These are phyloP conservation scores for Lanmaoa rubissima DNA, from an alignment of 768 basidiomycete genomes.

Conservation along the genomic window DNA sequence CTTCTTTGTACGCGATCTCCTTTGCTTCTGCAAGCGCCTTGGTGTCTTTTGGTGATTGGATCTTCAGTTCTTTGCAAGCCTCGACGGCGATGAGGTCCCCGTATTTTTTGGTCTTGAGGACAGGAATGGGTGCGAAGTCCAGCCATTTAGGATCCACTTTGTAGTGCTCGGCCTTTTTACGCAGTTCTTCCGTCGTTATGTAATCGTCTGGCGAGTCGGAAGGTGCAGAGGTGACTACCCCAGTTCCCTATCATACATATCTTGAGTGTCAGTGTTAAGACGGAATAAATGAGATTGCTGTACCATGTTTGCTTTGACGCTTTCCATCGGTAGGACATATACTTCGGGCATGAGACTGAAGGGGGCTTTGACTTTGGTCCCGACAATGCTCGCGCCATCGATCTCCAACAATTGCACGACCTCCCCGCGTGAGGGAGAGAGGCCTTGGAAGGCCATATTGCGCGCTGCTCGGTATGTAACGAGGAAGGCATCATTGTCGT, in stretches of 20 bases:
- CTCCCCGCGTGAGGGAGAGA: slow-evolving; percentile 68
- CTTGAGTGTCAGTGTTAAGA: slow-evolving; percentile 1
- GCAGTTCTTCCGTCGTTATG: slow-evolving; percentile 83
- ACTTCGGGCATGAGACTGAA: slow-evolving; percentile 80
- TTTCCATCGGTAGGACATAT: slow-evolving; percentile 98
- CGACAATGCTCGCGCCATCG: slow-evolving; percentile 76
- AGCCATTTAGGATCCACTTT: slow-evolving; percentile 91
- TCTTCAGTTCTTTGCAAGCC: slow-evolving; percentile 85
- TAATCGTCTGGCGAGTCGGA: slow-evolving; percentile 99
- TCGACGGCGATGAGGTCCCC: slow-evolving; percentile 87
- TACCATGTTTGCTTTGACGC: slow-evolving; percentile 91
- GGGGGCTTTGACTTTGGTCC: slow-evolving; percentile 88
- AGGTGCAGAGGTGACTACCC: slow-evolving; percentile 96
- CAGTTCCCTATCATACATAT: slow-evolving; percentile 68
- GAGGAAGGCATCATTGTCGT: slow-evolving; percentile 84
- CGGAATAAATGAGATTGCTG: slow-evolving; percentile 5
- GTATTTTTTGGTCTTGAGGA: slow-evolving; percentile 87
- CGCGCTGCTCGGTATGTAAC: slow-evolving; percentile 87
- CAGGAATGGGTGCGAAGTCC: slow-evolving; percentile 79
- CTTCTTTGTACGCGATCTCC: slow-evolving; percentile 97
- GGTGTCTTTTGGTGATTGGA: slow-evolving; percentile 90
- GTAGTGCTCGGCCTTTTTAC: slow-evolving; percentile 96
- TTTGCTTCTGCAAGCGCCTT: slow-evolving; percentile 96
- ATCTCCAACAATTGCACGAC: slow-evolving; percentile 74
- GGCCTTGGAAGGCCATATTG: slow-evolving; percentile 98